These are phyloP conservation scores for Chlorella sp. DNA, from an alignment of 139 green algal genomes.

Conservation along the genomic window DNA sequence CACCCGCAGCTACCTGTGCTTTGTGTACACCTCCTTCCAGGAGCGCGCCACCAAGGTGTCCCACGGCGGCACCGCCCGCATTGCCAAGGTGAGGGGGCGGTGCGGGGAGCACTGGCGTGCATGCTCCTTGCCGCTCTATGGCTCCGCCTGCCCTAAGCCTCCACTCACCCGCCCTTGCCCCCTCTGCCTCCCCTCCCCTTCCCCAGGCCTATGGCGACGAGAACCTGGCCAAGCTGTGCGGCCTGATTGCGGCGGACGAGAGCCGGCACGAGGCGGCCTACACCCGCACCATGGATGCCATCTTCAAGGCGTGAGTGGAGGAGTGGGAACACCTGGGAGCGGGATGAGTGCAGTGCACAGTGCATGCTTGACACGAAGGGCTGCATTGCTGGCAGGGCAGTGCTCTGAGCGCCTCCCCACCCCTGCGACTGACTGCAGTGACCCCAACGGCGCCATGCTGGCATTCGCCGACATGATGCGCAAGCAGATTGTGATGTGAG, in stretches of 20 bases:
- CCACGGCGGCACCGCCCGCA: constrained; percentile 95
- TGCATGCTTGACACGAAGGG: too few species aligned
- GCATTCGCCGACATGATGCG: constrained; percentile 99
- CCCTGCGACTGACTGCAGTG: constrained; percentile 44
- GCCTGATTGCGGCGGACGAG: constrained; percentile 94
- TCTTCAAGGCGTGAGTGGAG: constrained; percentile 76
- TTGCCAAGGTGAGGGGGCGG: constrained; percentile 68
- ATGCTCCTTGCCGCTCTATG: too few species aligned
- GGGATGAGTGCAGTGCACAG: too few species aligned
- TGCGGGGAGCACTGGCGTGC: background rate
- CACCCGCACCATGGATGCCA: constrained; percentile 88
- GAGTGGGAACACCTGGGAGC: too few species aligned
- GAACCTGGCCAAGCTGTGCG: constrained; percentile 90
- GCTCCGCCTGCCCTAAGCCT: too few species aligned
- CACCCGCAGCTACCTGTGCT: constrained; percentile 89
- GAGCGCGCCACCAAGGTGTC: constrained; percentile 96
- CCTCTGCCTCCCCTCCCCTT: too few species aligned
- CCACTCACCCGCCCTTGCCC: too few species aligned
- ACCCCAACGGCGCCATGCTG: constrained; percentile 90
- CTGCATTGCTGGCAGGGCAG: too few species aligned
- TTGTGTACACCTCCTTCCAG: constrained; percentile 99
- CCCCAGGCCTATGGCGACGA: background rate
- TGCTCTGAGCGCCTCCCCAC: too few species aligned
- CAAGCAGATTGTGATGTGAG: constrained; percentile 98
- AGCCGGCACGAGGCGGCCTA: constrained; percentile 97